These are phyloP conservation scores for Apiotrichum montevideense DNA, from an alignment of 1,284 basidiomycete genomes.

Conservation along the genomic window DNA sequence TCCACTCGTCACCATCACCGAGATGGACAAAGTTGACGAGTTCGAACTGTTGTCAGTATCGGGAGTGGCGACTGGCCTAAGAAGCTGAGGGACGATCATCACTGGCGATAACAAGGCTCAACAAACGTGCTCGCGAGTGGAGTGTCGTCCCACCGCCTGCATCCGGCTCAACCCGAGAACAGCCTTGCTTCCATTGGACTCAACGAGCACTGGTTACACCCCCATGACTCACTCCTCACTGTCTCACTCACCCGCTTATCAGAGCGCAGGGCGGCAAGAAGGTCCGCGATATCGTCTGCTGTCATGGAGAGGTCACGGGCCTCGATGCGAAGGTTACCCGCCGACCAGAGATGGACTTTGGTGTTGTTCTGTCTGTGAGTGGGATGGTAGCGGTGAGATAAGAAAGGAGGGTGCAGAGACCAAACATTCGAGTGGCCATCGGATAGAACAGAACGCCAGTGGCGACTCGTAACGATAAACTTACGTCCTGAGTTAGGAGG, in stretches of 20 bases:
- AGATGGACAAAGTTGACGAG: conserved; percentile 29
- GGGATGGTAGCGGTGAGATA: neutral
- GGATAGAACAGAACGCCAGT: neutral
- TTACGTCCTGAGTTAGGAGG: conserved; percentile 26
- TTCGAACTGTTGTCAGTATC: conserved; percentile 25
- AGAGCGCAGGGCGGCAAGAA: conserved; percentile 23
- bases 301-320: conserved; percentile 31
- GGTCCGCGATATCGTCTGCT: conserved; percentile 24
- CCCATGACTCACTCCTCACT: neutral
- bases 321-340: conserved; percentile 33
- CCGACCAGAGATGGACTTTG: conserved; percentile 39
- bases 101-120: too few species aligned
- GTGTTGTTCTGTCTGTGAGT: conserved; percentile 19
- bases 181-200: too few species aligned
- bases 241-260: conserved; percentile 28
- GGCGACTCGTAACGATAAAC: conserved; percentile 7
- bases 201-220: neutral
- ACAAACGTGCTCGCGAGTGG: too few species aligned
- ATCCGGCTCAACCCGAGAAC: too few species aligned
- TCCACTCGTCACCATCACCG: conserved; percentile 40
- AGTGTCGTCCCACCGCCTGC: too few species aligned
- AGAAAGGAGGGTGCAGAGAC: too few species aligned
- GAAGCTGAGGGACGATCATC: too few species aligned
- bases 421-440: neutral
- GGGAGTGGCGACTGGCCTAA: too few species aligned